Evolutionary conservation across 2,329 filamentous ascomycete genomes (phyloP).

Genomic region (Colletotrichum coccodes): DNA sequence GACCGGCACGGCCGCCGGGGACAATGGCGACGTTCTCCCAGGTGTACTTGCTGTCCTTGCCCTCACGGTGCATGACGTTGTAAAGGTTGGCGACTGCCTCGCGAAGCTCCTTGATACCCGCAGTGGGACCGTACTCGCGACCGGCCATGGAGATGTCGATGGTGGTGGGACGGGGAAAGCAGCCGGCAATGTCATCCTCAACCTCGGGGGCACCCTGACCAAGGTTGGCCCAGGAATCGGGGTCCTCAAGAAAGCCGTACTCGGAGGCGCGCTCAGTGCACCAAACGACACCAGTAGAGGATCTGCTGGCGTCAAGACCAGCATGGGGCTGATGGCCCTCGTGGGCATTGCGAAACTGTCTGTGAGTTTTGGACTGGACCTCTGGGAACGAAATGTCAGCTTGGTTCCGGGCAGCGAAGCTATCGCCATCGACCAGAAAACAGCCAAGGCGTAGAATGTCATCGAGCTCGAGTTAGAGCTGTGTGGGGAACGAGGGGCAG

Average conservation of each 20-base stretch:
- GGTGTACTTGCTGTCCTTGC: conserved; percentile 89
- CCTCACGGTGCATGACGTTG: conserved; percentile 90
- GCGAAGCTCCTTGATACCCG: conserved; percentile 90
- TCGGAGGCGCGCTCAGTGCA: conserved; percentile 88
- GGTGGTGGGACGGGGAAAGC: conserved; percentile 82
- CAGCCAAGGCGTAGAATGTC: conserved; percentile 26
- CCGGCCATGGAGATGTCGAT: conserved; percentile 83
- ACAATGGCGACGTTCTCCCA: conserved; percentile 99
- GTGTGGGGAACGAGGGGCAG: conserved; percentile 33
- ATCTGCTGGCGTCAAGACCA: conserved; percentile 86
- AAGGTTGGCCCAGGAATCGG: conserved; percentile 88
- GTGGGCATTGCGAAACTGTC: conserved; percentile 89
- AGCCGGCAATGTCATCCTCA: conserved; percentile 90
- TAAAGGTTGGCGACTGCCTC: conserved; percentile 92
- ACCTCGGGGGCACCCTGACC: conserved; percentile 95
- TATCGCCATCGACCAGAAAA: not conserved
- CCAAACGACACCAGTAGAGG: conserved; percentile 95
- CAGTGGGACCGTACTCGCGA: conserved; percentile 92
- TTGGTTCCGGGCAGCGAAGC: not conserved
- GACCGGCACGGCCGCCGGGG: conserved; percentile 88
- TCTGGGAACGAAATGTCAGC: conserved; percentile 62
- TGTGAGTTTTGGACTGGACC: conserved; percentile 83
- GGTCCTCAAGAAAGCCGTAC: conserved; percentile 87
- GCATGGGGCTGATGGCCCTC: conserved; percentile 92
- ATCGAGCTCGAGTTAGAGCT: conserved; percentile 27